Conservation (phyloP, 108 stramenopile genomes). For the Nitzschia sp. region DNA sequence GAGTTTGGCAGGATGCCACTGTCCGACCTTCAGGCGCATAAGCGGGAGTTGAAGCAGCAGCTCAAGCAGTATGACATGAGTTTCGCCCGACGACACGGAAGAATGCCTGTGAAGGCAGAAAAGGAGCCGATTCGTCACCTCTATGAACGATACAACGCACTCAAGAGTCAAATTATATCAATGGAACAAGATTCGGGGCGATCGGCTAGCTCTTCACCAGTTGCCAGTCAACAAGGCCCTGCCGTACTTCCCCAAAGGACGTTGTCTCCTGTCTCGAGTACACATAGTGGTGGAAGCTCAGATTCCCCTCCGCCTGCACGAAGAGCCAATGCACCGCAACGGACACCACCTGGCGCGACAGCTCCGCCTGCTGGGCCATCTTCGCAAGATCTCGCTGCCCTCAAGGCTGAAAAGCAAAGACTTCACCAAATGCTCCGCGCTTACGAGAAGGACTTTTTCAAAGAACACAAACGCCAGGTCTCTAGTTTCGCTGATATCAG, state of each 20-base stretch:
- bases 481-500: conserved; percentile 88
- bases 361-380: conserved; percentile 14
- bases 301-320: conserved; percentile 18
- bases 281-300: conserved; percentile 10
- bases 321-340: conserved; percentile 17
- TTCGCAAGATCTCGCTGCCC: conserved; percentile 64
- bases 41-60: conserved; percentile 84
- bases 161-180: conserved; percentile 78
- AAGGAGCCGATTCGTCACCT: conserved; percentile 98
- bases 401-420: conserved; percentile 80
- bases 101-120: conserved; percentile 94
- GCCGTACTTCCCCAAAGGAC: conserved; percentile 44
- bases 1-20: conserved; percentile 51
- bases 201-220: conserved; percentile 33
- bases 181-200: conserved; percentile 66
- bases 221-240: neutral
- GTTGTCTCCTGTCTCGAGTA: conserved; percentile 21
- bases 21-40: conserved; percentile 68
- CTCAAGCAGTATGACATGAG: conserved; percentile 92
- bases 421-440: conserved; percentile 89
- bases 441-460: conserved; percentile 88
- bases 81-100: conserved; percentile 78
- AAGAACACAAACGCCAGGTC: conserved; percentile 83
- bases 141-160: conserved; percentile 92
- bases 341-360: conserved; percentile 17